phyloP scores from a whole-genome alignment of 1,139 yeast genomes.

The Blastobotrys ciferrii region DNA sequence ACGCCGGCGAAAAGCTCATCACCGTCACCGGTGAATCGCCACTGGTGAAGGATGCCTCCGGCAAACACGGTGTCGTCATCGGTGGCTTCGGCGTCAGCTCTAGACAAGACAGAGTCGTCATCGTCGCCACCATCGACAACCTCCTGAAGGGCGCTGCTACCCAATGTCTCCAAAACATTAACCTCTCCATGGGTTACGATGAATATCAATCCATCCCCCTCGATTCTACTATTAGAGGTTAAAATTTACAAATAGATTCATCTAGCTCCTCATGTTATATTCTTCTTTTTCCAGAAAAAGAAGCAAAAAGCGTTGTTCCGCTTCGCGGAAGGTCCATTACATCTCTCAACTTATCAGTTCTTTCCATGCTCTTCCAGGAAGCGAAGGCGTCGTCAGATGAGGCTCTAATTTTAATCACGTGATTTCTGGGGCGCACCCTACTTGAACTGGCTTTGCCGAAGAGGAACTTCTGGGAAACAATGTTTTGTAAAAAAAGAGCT shows the following conservation, averaged over 20 bases:
- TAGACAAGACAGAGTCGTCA: slow-evolving; percentile 83
- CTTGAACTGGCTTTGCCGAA: no score
- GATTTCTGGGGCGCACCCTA: no score
- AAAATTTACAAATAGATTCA: slow-evolving; percentile 4
- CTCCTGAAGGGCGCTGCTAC: slow-evolving; percentile 98
- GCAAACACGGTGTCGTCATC: slow-evolving; percentile 89
- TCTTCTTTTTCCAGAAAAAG: neutral
- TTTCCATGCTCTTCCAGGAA: neutral
- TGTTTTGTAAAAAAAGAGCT: no score
- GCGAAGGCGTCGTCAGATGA: no score
- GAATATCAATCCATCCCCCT: slow-evolving; percentile 92
- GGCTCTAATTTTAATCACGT: neutral
- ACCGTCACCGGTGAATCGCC: slow-evolving; percentile 90
- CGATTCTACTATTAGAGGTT: slow-evolving; percentile 30
- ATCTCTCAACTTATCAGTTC: neutral
- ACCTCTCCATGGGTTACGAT: slow-evolving; percentile 82
- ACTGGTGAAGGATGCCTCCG: slow-evolving; percentile 83
- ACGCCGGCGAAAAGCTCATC: slow-evolving; percentile 82
- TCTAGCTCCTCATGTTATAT: neutral
- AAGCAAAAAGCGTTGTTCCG: no score
- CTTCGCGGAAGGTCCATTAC: neutral
- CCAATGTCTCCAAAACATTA: slow-evolving; percentile 94
- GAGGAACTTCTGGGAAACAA: no score
- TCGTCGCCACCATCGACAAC: slow-evolving; percentile 94
- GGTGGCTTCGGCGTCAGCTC: slow-evolving; percentile 96